These are phyloP conservation scores for Rubia balearica DNA, from an alignment of 305 asterid species.

Conservation along the genomic window DNA sequence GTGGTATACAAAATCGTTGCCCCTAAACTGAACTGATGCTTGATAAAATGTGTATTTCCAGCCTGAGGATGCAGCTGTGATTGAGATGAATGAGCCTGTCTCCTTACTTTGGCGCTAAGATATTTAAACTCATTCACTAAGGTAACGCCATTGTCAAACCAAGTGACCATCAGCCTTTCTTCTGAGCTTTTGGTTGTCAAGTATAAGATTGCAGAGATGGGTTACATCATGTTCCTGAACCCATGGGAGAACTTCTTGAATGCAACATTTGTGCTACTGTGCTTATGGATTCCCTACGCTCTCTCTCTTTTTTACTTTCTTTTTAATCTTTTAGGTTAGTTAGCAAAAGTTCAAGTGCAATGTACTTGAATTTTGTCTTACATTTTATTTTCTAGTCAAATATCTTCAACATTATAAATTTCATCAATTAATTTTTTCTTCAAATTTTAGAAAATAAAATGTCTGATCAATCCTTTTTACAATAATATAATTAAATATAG, in stretches of 20 bases:
- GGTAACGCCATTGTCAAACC: conserved; percentile 72
- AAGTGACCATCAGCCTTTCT: conserved; percentile 76
- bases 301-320: too few relatives aligned
- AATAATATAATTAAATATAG: too few relatives aligned
- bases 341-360: too few relatives aligned
- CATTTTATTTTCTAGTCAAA: too few relatives aligned
- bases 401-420: too few relatives aligned
- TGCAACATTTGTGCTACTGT: not conserved
- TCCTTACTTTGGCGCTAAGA: conserved; percentile 81
- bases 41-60: conserved; percentile 18
- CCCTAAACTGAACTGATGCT: not conserved
- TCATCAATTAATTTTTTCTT: too few relatives aligned
- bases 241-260: conserved; percentile 32
- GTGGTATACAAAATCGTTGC: not conserved
- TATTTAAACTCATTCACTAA: conserved; percentile 87
- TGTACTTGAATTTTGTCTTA: too few relatives aligned
- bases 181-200: conserved; percentile 88
- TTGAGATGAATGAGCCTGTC: conserved; percentile 94
- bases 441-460: too few relatives aligned
- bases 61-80: conserved; percentile 88
- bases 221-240: conserved; percentile 72
- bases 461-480: too few relatives aligned
- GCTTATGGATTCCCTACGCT: not conserved
- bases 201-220: conserved; percentile 97
- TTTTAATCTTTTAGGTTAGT: too few relatives aligned